Percentiles rank a stretch among this genome's conserved stretches.
phyloP scores from a whole-genome alignment of 306 rosid genomes.

The Carpinus fangiana region DNA sequence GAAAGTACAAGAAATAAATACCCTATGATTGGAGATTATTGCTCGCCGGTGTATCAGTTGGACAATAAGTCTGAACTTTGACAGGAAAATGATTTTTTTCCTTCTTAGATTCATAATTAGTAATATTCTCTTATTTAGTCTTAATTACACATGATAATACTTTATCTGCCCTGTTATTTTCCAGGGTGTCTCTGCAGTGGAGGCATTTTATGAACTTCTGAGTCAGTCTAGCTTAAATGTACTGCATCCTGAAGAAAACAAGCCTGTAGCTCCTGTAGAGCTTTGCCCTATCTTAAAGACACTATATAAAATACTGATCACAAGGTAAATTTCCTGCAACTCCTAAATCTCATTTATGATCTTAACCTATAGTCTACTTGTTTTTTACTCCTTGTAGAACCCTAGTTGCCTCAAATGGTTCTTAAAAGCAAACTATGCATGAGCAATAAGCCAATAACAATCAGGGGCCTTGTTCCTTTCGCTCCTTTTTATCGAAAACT shows the following conservation, averaged over 20 bases:
- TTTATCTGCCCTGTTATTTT: conserved; percentile 15
- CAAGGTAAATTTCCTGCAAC: conserved; percentile 47
- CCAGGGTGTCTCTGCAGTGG: conserved; percentile 90
- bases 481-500: background rate
- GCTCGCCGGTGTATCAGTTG: background rate
- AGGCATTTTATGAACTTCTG: conserved; percentile 77
- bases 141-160: conserved; percentile 1
- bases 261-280: conserved; percentile 88
- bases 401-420: background rate
- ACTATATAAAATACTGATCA: conserved; percentile 73
- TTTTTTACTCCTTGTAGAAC: background rate
- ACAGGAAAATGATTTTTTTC: background rate
- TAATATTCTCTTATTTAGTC: background rate
- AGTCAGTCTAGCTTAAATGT: conserved; percentile 89
- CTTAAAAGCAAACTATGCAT: background rate
- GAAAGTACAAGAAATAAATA: background rate
- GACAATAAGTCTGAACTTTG: background rate
- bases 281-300: conserved; percentile 94
- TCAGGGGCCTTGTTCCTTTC: background rate
- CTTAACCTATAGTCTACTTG: background rate
- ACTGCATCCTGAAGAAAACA: conserved; percentile 83
- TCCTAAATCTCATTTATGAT: background rate
- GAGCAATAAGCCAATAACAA: background rate
- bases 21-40: background rate
- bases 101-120: background rate